Evolutionary conservation across 2,329 filamentous ascomycete species (phyloP), one percentile per base, ranked within the genome.

Genomic region (Colletotrichum gigasporum): DNA sequence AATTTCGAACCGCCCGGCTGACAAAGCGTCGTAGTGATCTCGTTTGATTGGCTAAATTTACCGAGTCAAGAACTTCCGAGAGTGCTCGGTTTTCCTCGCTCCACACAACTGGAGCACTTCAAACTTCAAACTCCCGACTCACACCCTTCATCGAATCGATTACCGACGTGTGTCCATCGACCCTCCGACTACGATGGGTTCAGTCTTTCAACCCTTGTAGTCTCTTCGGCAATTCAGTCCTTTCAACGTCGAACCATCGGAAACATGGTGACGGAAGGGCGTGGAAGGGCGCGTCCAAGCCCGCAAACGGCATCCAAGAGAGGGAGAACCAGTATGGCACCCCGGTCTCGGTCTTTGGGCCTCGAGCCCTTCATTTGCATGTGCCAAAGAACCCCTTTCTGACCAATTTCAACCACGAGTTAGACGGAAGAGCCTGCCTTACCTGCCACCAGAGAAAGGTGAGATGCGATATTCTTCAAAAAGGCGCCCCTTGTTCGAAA

Each of bases 391-490:
- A 16, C 7, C 16, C 20, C 26, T 6, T 37, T 22, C 57, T 50
- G n/a, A 58, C 53, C 22, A 10, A 16, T 16, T 45, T 32, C 16
- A 12, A 16, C 9, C 11, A 9, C 18, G 18, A 22, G 24, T 8
- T 48, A 77, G 75, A 77, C 34, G 74, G 75, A 44, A 72, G 73
- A 65, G 83, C 83, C 34, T 85, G 82, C 63, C 71, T 82, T 39
- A 75, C 78, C 64, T 85, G 82, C 55, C 82, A 85, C 71, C 79
- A 78, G 51, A 79, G 82, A 60, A 85, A 85, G 70, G 79, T 85
- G 51, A 80, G 81, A 65, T 85, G 82, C 66, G 83, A 85, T 71
- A 79, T 83, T 44, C 76, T 82, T 57, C 68, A 75, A 18, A 79
- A 80, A 30, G 82, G 82, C 12, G 68, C 78, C 1, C 82, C 82